Evolutionary conservation across 2,329 filamentous ascomycete genomes (phyloP).

Genomic region (Xylariaceae sp.): DNA sequence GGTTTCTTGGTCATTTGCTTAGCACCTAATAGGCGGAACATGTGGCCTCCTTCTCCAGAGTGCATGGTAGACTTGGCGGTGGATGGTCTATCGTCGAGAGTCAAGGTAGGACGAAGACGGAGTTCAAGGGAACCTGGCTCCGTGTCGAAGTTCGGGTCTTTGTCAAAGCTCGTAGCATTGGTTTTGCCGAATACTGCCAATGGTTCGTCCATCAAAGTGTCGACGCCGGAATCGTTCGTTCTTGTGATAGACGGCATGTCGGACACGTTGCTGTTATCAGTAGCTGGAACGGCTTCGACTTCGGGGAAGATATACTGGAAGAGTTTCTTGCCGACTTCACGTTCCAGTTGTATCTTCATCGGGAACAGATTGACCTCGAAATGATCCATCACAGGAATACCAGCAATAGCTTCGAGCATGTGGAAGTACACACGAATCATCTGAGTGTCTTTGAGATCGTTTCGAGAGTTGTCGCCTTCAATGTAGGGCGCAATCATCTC

Average conservation of each 20-base stretch:
- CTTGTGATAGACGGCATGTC: conserved; percentile 57
- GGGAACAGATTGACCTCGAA: conserved; percentile 94
- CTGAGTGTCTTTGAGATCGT: conserved; percentile 59
- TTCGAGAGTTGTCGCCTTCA: conserved; percentile 55
- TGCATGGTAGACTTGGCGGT: conserved; percentile 48
- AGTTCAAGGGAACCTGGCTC: conserved; percentile 73
- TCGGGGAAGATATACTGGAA: conserved; percentile 98
- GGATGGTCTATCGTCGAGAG: conserved; percentile 39
- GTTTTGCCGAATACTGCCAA: conserved; percentile 39
- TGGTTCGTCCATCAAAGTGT: conserved; percentile 37
- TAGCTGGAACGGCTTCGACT: conserved; percentile 51
- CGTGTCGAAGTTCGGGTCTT: conserved; percentile 51
- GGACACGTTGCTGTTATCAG: conserved; percentile 40
- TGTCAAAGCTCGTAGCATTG: conserved; percentile 38
- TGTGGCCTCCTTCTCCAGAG: conserved; percentile 41
- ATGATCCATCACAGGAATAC: conserved; percentile 93
- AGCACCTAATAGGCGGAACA: conserved; percentile 49
- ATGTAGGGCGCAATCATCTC: conserved; percentile 91
- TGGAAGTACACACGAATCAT: conserved; percentile 97
- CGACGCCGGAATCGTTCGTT: conserved; percentile 41
- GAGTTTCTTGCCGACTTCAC: conserved; percentile 83
- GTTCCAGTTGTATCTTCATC: conserved; percentile 88
- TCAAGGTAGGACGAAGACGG: conserved; percentile 76
- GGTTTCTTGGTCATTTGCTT: conserved; percentile 47
- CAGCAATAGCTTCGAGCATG: conserved; percentile 96